These are phyloP conservation scores for Akanthomyces muscarius DNA, from an alignment of 2,329 filamentous ascomycete species.

Conservation along the genomic window DNA sequence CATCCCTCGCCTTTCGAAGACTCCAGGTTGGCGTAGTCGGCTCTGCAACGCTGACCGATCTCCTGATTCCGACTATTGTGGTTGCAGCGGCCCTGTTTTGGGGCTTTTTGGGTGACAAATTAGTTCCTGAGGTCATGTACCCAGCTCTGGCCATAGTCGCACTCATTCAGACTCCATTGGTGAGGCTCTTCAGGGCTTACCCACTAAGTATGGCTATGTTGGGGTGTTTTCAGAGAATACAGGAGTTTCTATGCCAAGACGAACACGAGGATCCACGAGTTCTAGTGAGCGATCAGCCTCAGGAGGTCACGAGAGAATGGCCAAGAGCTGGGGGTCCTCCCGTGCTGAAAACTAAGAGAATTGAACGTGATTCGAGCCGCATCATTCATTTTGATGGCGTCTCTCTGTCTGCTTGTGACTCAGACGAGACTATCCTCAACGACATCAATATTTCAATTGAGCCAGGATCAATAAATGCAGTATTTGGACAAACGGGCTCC, in stretches of 20 bases:
- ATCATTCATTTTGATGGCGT: not conserved
- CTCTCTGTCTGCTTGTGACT: no score
- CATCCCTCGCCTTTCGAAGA: not conserved
- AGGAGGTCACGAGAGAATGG: not conserved
- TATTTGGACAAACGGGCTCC: not conserved
- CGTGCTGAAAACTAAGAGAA: not conserved
- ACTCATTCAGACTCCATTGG: not conserved
- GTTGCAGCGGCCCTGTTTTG: not conserved
- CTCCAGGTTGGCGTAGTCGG: not conserved
- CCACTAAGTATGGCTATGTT: not conserved
- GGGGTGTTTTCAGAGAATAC: constrained; percentile 3
- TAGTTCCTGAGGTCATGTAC: not conserved
- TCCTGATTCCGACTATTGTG: not conserved
- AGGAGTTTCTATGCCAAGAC: not conserved
- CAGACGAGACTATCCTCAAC: not conserved
- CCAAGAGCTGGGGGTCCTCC: no score
- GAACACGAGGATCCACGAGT: not conserved
- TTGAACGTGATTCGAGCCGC: not conserved
- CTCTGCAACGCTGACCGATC: not conserved
- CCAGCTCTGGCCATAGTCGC: not conserved
- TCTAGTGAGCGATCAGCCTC: not conserved
- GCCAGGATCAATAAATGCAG: not conserved
- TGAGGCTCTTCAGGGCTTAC: not conserved
- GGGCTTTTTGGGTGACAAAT: not conserved
- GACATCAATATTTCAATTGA: not conserved